Conservation (phyloP, 2,329 filamentous ascomycete species). For the Calonectria naviculata region DNA sequence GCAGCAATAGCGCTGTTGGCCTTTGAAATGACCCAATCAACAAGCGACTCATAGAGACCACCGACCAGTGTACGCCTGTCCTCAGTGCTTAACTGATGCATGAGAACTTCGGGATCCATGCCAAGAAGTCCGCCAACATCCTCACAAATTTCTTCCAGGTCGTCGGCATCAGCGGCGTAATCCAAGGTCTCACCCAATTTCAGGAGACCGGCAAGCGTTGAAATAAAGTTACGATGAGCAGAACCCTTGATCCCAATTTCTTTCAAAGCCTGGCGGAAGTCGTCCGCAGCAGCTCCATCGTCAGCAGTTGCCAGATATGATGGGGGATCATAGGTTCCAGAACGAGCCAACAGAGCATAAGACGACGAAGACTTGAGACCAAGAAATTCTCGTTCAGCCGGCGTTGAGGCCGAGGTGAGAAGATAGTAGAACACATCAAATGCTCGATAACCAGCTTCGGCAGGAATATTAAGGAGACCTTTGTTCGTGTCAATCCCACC, state of each 20-base stretch:
- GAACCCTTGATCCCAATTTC: slow-evolving; percentile 94
- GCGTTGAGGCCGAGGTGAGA: slow-evolving; percentile 88
- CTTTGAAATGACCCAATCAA: slow-evolving; percentile 93
- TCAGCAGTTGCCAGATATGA: slow-evolving; percentile 92
- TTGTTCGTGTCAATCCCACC: slow-evolving; percentile 87
- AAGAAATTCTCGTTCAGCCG: slow-evolving; percentile 89
- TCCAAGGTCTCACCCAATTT: slow-evolving; percentile 93
- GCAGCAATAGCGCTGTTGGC: slow-evolving; percentile 86
- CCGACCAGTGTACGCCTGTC: slow-evolving; percentile 86
- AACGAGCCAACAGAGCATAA: slow-evolving; percentile 84
- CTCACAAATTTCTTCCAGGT: slow-evolving; percentile 86
- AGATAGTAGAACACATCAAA: slow-evolving; percentile 99
- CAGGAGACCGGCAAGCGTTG: slow-evolving; percentile 84
- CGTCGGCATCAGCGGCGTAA: slow-evolving; percentile 85
- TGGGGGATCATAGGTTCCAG: slow-evolving; percentile 86
- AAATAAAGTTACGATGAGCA: slow-evolving; percentile 84
- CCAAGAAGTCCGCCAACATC: slow-evolving; percentile 90
- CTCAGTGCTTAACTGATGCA: slow-evolving; percentile 82
- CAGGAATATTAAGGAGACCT: slow-evolving; percentile 83
- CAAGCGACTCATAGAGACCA: slow-evolving; percentile 91
- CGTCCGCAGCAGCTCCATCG: slow-evolving; percentile 91
- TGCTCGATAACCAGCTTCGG: slow-evolving; percentile 84
- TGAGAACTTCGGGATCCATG: slow-evolving; percentile 84
- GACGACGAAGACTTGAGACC: slow-evolving; percentile 80
- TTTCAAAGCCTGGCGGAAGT: slow-evolving; percentile 88